Evolutionary conservation across 2,329 filamentous ascomycete species (phyloP).

Genomic region (Camillea tinctor): DNA sequence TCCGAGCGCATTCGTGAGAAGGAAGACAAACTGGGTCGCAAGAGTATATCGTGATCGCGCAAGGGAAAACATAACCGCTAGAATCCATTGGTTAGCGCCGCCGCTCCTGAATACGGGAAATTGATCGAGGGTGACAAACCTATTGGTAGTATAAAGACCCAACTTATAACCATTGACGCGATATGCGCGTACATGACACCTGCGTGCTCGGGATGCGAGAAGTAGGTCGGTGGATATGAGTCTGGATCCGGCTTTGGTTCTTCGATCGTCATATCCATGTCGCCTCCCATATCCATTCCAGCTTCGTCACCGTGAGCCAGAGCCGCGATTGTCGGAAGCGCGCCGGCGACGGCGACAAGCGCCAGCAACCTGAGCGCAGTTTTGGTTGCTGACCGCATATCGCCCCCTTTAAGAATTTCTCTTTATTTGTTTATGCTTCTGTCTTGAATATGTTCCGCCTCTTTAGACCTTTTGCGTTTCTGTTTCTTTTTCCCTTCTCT

Average conservation of each 20-base stretch:
- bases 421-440: no score
- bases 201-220: conserved; percentile 37
- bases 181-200: conserved; percentile 57
- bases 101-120: no score
- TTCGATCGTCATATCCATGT: conserved; percentile 33
- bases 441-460: conserved; percentile 2
- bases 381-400: conserved; percentile 25
- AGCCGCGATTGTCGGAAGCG: conserved; percentile 32
- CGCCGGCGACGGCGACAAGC: conserved; percentile 29
- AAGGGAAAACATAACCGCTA: conserved; percentile 84
- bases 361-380: conserved; percentile 26
- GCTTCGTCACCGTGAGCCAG: conserved; percentile 33
- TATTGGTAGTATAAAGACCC: conserved; percentile 68
- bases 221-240: conserved; percentile 39
- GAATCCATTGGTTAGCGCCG: conserved; percentile 12
- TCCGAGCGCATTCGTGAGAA: conserved; percentile 62
- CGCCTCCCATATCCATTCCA: conserved; percentile 28
- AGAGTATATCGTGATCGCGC: conserved; percentile 74
- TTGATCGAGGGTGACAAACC: conserved; percentile 43
- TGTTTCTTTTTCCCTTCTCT: not conserved
- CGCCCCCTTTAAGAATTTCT: no score
- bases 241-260: conserved; percentile 26
- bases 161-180: conserved; percentile 64
- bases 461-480: not conserved
- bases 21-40: conserved; percentile 65